These are phyloP conservation scores for Apocynum venetum DNA, from an alignment of 257 asterid species.

Conservation along the genomic window DNA sequence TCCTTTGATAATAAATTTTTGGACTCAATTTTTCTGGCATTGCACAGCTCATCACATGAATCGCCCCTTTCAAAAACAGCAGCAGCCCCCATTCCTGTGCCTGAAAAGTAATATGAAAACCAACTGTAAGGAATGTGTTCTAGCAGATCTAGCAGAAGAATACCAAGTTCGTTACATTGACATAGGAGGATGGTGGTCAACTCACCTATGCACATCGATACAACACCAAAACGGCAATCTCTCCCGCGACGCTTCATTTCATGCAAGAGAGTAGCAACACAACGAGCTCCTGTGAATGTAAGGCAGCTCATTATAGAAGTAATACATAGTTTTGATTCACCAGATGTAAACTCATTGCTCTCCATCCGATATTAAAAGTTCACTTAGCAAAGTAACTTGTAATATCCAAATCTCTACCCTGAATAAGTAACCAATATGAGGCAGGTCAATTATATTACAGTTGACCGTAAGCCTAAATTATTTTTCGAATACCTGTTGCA, in stretches of 20 bases:
- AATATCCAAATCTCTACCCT: neutral
- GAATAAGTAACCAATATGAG: neutral
- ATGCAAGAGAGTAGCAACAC: slow-evolving; percentile 87
- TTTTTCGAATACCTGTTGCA: slow-evolving; percentile 59
- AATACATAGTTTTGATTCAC: neutral
- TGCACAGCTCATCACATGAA: slow-evolving; percentile 74
- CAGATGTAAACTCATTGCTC: neutral
- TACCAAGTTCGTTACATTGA: too few species aligned
- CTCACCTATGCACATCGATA: slow-evolving; percentile 95
- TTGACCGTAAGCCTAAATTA: neutral
- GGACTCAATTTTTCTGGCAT: slow-evolving; percentile 41
- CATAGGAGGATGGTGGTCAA: neutral
- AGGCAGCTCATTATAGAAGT: neutral
- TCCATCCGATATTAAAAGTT: neutral
- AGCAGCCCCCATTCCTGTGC: slow-evolving; percentile 99
- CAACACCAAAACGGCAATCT: slow-evolving; percentile 87
- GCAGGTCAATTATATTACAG: neutral
- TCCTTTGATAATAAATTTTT: slow-evolving; percentile 74
- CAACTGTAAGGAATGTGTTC: neutral
- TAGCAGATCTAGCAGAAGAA: too few species aligned
- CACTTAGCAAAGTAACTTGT: neutral
- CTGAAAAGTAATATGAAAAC: slow-evolving; percentile 33
- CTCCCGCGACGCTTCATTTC: slow-evolving; percentile 98
- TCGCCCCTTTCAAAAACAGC: slow-evolving; percentile 97
- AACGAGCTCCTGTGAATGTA: slow-evolving; percentile 68